Percentiles rank a stretch among this genome's conserved stretches.
phyloP scores from a whole-genome alignment of 257 asterid species.

The Forsythia viridissima region DNA sequence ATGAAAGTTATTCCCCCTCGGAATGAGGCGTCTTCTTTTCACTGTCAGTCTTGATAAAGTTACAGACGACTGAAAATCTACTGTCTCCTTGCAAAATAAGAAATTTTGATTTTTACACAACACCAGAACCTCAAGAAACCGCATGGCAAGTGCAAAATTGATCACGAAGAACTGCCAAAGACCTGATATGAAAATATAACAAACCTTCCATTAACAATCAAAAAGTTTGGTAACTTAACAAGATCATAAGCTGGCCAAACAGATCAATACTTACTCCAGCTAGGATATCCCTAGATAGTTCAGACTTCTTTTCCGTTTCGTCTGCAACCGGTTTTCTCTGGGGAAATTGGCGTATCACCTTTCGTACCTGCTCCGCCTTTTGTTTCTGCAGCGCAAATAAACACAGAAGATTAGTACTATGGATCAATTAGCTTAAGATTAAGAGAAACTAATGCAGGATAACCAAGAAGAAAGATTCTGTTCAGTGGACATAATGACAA shows the following conservation, averaged over 20 bases:
- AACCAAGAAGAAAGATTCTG: background rate
- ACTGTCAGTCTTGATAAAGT: too few relatives aligned
- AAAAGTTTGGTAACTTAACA: background rate
- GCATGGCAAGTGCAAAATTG: background rate
- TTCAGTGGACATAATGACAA: background rate
- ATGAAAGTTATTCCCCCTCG: too few relatives aligned
- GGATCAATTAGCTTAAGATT: background rate
- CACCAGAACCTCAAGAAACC: background rate
- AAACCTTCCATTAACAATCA: conserved; percentile 10
- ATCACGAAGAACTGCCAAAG: conserved; percentile 52
- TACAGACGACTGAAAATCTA: background rate
- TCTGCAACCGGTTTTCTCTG: conserved; percentile 60
- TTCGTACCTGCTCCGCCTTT: conserved; percentile 58
- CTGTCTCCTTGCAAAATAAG: background rate
- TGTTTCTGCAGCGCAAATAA: conserved; percentile 55
- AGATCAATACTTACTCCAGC: conserved; percentile 56
- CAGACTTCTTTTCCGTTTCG: conserved; percentile 43
- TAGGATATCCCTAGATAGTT: conserved; percentile 61
- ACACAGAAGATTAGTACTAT: background rate
- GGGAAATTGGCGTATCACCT: conserved; percentile 56
- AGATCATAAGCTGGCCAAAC: background rate
- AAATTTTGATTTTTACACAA: background rate
- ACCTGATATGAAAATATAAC: conserved; percentile 38
- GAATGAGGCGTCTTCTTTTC: too few relatives aligned
- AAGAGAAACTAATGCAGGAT: background rate